A percentile compares a stretch with the other conserved stretches of the same genome.
Evolutionary conservation across 805 yeast genomes (phyloP).

Genomic region (Wickerhamiella slavikovae): DNA sequence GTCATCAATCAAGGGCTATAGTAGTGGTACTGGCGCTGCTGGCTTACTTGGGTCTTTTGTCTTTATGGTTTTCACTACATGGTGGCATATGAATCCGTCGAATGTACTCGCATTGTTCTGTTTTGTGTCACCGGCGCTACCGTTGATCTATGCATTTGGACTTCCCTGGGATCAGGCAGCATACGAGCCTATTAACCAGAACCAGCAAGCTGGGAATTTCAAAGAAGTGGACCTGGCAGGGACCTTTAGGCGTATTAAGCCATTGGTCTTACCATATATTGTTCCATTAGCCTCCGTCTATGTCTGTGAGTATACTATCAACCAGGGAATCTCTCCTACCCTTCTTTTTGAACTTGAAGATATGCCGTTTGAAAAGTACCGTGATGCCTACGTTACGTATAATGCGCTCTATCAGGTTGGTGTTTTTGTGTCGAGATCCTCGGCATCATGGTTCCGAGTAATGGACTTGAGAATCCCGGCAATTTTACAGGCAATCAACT

Average conservation of each 20-base stretch:
- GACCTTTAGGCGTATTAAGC: constrained; percentile 13
- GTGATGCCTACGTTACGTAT: constrained; percentile 82
- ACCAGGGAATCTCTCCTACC: constrained; percentile 85
- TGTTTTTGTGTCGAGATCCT: constrained; percentile 77
- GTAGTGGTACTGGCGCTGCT: constrained; percentile 92
- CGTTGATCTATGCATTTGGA: constrained; percentile 11
- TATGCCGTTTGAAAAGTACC: constrained; percentile 45
- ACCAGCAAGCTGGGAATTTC: too few relatives aligned
- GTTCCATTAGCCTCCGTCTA: constrained; percentile 69
- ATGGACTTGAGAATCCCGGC: constrained; percentile 40
- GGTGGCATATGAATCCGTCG: constrained; percentile 34
- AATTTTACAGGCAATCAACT: constrained; percentile 42
- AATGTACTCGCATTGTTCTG: constrained; percentile 38
- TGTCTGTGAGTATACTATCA: constrained; percentile 67
- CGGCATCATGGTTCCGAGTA: constrained; percentile 45
- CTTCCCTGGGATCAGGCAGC: constrained; percentile 14
- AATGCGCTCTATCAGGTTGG: constrained; percentile 84
- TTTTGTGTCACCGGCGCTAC: constrained; percentile 17
- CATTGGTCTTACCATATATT: constrained; percentile 34
- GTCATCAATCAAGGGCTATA: constrained; percentile 61
- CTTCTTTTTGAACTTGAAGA: constrained; percentile 52
- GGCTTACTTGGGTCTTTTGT: constrained; percentile 62
- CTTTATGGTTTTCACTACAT: constrained; percentile 52
- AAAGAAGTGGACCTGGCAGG: constrained; percentile 1
- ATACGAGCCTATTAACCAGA: neutral